Conservation (phyloP, 257 asterid genomes). For the Handroanthus guayacan region DNA sequence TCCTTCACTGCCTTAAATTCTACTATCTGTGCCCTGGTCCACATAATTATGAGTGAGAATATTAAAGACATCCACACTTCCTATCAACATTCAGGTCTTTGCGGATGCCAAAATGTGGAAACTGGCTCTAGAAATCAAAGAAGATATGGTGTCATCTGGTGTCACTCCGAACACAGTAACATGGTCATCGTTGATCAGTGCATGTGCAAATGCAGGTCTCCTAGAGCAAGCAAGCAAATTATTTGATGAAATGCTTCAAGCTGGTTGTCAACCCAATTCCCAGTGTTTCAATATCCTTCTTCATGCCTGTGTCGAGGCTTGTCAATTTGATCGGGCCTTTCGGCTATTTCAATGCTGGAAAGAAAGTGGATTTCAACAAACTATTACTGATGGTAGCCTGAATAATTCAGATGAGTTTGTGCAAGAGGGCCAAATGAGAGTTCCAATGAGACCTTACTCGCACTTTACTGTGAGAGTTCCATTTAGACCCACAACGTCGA, state of each 20-base stretch:
- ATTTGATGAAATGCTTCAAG: constrained; percentile 87
- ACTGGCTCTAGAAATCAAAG: constrained; percentile 80
- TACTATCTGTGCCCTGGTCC: constrained; percentile 39
- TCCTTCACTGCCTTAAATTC: constrained; percentile 37
- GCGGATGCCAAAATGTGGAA: constrained; percentile 96
- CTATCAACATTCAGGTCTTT: constrained; percentile 76
- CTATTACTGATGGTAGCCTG: constrained; percentile 35
- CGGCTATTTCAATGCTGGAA: constrained; percentile 88
- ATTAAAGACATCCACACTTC: constrained; percentile 40
- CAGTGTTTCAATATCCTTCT: constrained; percentile 88
- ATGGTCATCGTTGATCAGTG: constrained; percentile 92
- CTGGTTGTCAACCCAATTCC: constrained; percentile 79
- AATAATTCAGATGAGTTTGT: constrained; percentile 30
- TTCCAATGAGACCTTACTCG: constrained; percentile 40
- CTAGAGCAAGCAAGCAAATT: constrained; percentile 73
- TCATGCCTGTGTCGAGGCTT: constrained; percentile 89
- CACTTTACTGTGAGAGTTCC: constrained; percentile 57
- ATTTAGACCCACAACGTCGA: constrained; percentile 78
- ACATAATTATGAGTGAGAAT: constrained; percentile 43
- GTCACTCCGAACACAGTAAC: constrained; percentile 77
- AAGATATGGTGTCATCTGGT: constrained; percentile 78
- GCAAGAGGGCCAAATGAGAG: constrained; percentile 34
- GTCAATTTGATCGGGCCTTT: constrained; percentile 94
- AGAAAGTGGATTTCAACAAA: constrained; percentile 55
- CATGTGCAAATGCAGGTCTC: constrained; percentile 92